Evolutionary conservation across 2,329 filamentous ascomycete species (phyloP).

Genomic region (Fusarium euwallaceae): DNA sequence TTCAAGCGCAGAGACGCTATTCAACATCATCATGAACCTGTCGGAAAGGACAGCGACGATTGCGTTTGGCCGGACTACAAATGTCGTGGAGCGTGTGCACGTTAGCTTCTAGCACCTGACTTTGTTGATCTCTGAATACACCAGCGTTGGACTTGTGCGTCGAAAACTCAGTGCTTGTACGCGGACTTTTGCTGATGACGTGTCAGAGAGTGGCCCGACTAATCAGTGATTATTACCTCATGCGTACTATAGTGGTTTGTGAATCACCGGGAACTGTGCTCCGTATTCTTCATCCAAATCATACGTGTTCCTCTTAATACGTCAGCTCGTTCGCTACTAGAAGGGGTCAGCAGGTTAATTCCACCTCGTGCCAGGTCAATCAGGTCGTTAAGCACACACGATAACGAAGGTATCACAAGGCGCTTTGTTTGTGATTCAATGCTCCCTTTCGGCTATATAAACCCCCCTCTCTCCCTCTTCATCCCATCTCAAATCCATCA

Average conservation of each 20-base stretch:
- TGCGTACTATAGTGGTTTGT: background rate
- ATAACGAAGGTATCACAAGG: background rate
- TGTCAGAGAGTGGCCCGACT: background rate
- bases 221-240: background rate
- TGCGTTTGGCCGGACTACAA: background rate
- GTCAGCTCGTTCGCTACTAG: background rate
- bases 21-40: background rate
- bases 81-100: background rate
- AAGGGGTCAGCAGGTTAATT: background rate
- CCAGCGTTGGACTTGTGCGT: background rate
- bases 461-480: background rate
- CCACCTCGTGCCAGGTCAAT: background rate
- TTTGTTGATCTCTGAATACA: background rate
- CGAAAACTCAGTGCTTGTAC: background rate
- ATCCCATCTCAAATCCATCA: background rate
- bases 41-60: background rate
- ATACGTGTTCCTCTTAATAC: background rate
- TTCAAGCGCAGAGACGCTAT: background rate
- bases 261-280: background rate
- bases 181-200: background rate
- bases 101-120: background rate
- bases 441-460: background rate
- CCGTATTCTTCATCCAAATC: background rate
- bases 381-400: background rate
- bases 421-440: background rate